These are phyloP conservation scores for Pleurotus salmoneostramineus DNA, from an alignment of 768 basidiomycete species.

Conservation along the genomic window DNA sequence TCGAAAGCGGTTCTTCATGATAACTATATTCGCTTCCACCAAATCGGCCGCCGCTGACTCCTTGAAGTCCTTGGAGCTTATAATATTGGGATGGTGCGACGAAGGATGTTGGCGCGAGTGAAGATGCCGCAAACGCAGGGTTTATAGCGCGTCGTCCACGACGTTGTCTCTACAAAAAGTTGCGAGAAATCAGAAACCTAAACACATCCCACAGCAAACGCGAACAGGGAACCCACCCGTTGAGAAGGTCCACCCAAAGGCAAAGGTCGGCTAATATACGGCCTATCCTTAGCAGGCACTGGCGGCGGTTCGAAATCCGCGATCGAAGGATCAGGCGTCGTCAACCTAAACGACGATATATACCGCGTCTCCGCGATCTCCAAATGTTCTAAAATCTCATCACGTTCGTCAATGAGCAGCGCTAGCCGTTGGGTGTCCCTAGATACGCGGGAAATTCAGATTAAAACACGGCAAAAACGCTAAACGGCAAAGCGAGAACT, in stretches of 20 bases:
- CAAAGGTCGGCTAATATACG: conserved; percentile 67
- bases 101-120: conserved; percentile 73
- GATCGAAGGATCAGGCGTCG: conserved; percentile 71
- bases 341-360: conserved; percentile 69
- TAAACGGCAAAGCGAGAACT: neutral
- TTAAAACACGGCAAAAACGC: conserved; percentile 1
- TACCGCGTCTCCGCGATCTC: conserved; percentile 80
- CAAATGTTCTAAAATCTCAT: conserved; percentile 72
- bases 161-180: conserved; percentile 19
- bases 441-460: too few relatives aligned
- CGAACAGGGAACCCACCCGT: conserved; percentile 23
- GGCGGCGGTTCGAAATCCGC: conserved; percentile 48
- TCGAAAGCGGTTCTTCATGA: conserved; percentile 41
- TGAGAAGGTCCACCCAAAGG: conserved; percentile 42
- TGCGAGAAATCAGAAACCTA: neutral
- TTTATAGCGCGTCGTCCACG: conserved; percentile 50
- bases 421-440: conserved; percentile 72
- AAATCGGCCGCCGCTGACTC: conserved; percentile 57
- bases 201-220: too few relatives aligned
- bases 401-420: conserved; percentile 68
- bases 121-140: conserved; percentile 63
- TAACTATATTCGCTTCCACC: conserved; percentile 31
- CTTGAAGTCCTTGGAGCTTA: conserved; percentile 59
- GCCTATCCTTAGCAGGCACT: conserved; percentile 34
- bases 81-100: conserved; percentile 80